These are phyloP conservation scores for Nicotiana knightiana DNA, from an alignment of 257 asterid genomes.

Conservation along the genomic window DNA sequence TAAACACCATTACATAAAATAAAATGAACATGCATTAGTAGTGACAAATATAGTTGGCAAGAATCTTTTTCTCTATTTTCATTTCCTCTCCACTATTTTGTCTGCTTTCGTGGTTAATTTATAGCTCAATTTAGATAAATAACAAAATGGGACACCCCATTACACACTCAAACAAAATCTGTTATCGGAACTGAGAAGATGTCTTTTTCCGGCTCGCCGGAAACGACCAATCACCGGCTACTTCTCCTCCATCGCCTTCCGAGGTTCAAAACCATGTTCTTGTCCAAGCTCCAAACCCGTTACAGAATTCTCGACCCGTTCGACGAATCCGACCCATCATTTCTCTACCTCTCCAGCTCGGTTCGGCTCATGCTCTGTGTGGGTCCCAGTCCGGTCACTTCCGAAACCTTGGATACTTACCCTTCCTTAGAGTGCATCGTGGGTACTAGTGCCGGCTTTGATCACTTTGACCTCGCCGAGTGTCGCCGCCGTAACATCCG, in stretches of 20 bases:
- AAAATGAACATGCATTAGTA: no score
- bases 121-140: no score
- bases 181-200: neutral
- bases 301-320: conserved; percentile 43
- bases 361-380: conserved; percentile 41
- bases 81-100: no score
- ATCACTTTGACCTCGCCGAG: conserved; percentile 53
- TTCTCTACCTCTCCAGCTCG: conserved; percentile 22
- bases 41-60: no score
- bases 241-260: conserved; percentile 37
- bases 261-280: neutral
- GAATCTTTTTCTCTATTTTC: no score
- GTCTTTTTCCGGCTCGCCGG: neutral
- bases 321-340: conserved; percentile 24
- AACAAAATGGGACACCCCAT: neutral
- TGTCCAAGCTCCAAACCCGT: conserved; percentile 14
- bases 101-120: no score
- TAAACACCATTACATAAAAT: no score
- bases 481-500: conserved; percentile 52
- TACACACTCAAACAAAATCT: neutral
- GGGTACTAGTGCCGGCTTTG: conserved; percentile 42
- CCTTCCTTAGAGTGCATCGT: conserved; percentile 47
- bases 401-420: conserved; percentile 35
- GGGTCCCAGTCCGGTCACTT: conserved; percentile 32
- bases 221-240: conserved; percentile 9